Percentiles rank a stretch among this genome's conserved stretches.
Conservation (phyloP, 345 rosid species). For the Pugionium dolabratum region DNA sequence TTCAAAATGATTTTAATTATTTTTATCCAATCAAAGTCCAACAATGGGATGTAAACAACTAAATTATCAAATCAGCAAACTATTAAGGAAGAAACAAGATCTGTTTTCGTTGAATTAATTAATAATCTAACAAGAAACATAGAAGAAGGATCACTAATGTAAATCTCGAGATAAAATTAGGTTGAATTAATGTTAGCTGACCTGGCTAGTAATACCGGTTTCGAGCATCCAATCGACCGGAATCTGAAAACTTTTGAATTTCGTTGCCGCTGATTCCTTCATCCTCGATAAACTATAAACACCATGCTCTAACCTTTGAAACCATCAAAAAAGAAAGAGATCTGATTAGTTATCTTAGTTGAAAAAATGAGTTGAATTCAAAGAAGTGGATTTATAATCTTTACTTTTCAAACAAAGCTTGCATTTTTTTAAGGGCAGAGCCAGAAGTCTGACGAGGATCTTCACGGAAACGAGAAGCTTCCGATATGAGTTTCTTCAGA, state of each 20-base stretch:
- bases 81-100: slow-evolving; percentile 6
- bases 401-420: slow-evolving; percentile 88
- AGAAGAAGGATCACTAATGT: slow-evolving; percentile 4
- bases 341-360: neutral
- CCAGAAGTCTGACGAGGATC: slow-evolving; percentile 63
- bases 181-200: slow-evolving; percentile 27
- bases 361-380: too few relatives aligned
- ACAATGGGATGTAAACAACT: neutral
- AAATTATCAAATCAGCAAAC: neutral
- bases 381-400: neutral
- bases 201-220: slow-evolving; percentile 87
- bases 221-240: slow-evolving; percentile 97
- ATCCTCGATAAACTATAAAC: slow-evolving; percentile 84
- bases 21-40: slow-evolving; percentile 19
- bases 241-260: slow-evolving; percentile 69
- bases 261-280: slow-evolving; percentile 79
- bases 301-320: slow-evolving; percentile 76
- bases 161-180: slow-evolving; percentile 1
- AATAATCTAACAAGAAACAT: neutral
- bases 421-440: slow-evolving; percentile 90
- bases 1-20: neutral
- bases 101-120: neutral
- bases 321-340: neutral
- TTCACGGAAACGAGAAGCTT: slow-evolving; percentile 77
- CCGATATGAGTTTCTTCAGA: slow-evolving; percentile 74